phyloP scores from a whole-genome alignment of 257 asterid genomes.

The Buddleja alternifolia region DNA sequence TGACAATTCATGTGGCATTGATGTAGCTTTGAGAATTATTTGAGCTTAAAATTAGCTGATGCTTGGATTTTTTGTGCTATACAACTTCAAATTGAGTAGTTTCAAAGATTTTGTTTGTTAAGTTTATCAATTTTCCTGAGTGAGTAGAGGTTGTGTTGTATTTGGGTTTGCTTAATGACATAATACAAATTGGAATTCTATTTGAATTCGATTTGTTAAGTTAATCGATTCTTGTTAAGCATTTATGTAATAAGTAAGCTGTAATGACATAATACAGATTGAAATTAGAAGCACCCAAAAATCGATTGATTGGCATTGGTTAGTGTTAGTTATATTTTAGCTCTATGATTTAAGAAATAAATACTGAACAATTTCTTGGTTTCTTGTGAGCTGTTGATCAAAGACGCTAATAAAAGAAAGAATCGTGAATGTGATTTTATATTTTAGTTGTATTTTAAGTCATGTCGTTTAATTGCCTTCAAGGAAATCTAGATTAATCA shows the following conservation, averaged over 20 bases:
- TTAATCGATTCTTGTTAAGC: too few species aligned
- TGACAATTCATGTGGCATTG: too few species aligned
- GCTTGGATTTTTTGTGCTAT: too few species aligned
- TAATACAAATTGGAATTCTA: too few species aligned
- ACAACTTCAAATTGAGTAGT: too few species aligned
- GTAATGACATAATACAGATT: background rate
- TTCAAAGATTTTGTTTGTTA: too few species aligned
- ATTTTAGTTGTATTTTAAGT: background rate
- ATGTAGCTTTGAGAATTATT: too few species aligned
- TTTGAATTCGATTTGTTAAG: too few species aligned
- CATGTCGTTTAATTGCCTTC: background rate
- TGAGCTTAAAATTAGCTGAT: too few species aligned
- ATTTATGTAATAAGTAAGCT: background rate
- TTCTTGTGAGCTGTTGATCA: constrained; percentile 13
- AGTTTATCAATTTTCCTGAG: too few species aligned
- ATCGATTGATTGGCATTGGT: background rate
- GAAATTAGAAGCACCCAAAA: background rate
- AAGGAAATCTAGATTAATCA: background rate
- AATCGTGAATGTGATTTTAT: background rate
- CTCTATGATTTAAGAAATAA: constrained; percentile 20
- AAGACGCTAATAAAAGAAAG: background rate
- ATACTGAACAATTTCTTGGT: background rate
- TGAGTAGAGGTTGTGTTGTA: too few species aligned
- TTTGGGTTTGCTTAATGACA: too few species aligned
- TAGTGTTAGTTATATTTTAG: background rate